Conservation (phyloP, 108 stramenopile species). For the Nitzschia putrida region DNA sequence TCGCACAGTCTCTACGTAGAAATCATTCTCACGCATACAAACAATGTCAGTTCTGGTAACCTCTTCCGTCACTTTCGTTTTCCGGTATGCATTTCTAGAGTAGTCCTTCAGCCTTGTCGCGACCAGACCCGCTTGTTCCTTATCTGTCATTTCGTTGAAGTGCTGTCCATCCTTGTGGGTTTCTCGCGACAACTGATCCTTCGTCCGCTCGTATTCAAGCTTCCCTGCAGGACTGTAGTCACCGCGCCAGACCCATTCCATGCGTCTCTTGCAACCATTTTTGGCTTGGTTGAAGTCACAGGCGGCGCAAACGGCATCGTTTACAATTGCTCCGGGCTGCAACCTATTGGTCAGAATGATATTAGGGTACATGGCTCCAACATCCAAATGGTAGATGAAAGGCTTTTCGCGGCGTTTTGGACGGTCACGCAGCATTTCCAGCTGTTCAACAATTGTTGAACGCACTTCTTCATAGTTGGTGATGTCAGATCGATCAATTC, state of each 20-base stretch:
- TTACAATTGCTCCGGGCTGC: slow-evolving; percentile 96
- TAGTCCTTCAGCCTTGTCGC: slow-evolving; percentile 89
- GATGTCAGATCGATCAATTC: slow-evolving; percentile 84
- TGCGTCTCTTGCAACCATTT: slow-evolving; percentile 93
- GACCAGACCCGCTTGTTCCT: slow-evolving; percentile 81
- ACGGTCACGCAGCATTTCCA: slow-evolving; percentile 93
- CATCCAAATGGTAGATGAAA: slow-evolving; percentile 96
- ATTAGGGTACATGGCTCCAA: slow-evolving; percentile 99
- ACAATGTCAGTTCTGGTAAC: slow-evolving; percentile 88
- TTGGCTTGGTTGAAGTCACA: slow-evolving; percentile 96
- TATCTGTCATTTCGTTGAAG: slow-evolving; percentile 79
- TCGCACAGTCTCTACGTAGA: slow-evolving; percentile 98
- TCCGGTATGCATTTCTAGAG: slow-evolving; percentile 94
- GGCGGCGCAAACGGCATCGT: slow-evolving; percentile 93
- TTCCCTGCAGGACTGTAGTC: slow-evolving; percentile 91
- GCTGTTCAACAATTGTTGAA: slow-evolving; percentile 82
- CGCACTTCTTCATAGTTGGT: slow-evolving; percentile 96
- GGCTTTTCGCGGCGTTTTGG: slow-evolving; percentile 92
- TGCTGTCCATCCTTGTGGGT: slow-evolving; percentile 61
- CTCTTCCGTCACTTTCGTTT: slow-evolving; percentile 95
- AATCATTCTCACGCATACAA: slow-evolving; percentile 99
- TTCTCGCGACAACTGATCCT: slow-evolving; percentile 87
- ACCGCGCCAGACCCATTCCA: slow-evolving; percentile 99
- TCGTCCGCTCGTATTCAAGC: slow-evolving; percentile 84
- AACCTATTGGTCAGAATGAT: slow-evolving; percentile 98